Conservation (phyloP, 768 basidiomycete species). For the Termitomyces sp. region DNA sequence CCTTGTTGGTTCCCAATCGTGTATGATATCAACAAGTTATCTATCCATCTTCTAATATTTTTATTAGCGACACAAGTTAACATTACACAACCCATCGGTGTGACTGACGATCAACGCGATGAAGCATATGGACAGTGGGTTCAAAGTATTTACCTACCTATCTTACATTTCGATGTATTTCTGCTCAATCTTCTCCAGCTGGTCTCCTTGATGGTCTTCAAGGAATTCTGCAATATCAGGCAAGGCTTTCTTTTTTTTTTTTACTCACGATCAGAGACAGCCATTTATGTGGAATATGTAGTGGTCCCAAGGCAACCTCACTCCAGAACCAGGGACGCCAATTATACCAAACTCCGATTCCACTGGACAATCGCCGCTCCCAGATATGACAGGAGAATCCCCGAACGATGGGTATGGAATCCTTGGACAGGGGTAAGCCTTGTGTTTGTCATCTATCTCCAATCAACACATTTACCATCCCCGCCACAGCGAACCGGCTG, state of each 20-base stretch:
- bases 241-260: constrained; percentile 2
- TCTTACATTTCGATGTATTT: not conserved
- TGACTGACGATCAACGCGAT: constrained; percentile 46
- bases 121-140: constrained; percentile 53
- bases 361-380: constrained; percentile 23
- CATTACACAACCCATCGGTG: constrained; percentile 33
- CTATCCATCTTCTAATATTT: not conserved
- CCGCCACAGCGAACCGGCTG: constrained; percentile 19
- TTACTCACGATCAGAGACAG: not conserved
- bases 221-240: constrained; percentile 46
- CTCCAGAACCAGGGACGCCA: constrained; percentile 38
- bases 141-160: constrained; percentile 31
- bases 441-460: not conserved
- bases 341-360: constrained; percentile 29
- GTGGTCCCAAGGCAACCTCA: constrained; percentile 54
- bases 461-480: not conserved
- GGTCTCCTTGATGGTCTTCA: constrained; percentile 34
- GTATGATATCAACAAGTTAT: constrained; percentile 12
- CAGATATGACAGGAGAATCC: constrained; percentile 39
- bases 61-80: constrained; percentile 1
- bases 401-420: constrained; percentile 63
- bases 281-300: constrained; percentile 18
- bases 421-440: constrained; percentile 32
- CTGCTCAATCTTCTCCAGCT: constrained; percentile 22
- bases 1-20: constrained; percentile 29